Base-by-base conservation (phyloP, 768 basidiomycete genomes). In the Mycena haematopus region DNA sequence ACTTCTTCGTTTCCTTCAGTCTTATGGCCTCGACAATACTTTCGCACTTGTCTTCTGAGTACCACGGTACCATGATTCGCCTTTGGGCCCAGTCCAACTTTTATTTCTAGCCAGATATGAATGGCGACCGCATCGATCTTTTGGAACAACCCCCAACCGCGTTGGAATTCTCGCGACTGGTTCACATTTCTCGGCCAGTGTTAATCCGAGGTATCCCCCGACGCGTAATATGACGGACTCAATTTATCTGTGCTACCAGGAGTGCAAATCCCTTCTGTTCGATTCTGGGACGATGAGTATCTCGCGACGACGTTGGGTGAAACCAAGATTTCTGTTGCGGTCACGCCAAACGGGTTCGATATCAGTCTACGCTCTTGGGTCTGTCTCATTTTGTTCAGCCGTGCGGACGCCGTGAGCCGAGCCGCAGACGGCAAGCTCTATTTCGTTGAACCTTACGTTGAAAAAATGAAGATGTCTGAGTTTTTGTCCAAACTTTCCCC, bases 331-430 rank as follows among this genome's bases (percentile, higher is more conserved):
- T 89, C 90, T 8, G 85, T 96, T 31, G 91, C 93, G 1, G 81
- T 90, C 44, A 95, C 94, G 6, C 92, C 93, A 0, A 86, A 93
- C 64, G 94, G 93, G 94, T 93, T 65, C 65, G 82, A 47, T 50
- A 1, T 22, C 8, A 21, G 33, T 35, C 17, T 61, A 46, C 19
- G 45, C 51, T 58, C n/a, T 52, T n/a, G 27, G 14, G 35, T 27
- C 38, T 24, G 40, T 19, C 52, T 69, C 65, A 58, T 68, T 60
- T 51, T 65, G 25, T 54, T 45, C 46, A 92, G 92, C 22, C 84
- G 84, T 60, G 93, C 93, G 62, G 93, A 96, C 74, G 88, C 92
- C 19, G 80, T 95, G 40, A 81, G 82, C 33, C 69, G 68, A 33
- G 83, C 79, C 9, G 74, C 80, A 5, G 85, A 88, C 65, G 84